phyloP scores from a whole-genome alignment of 768 basidiomycete species.

The Gymnopilus dilepis region DNA sequence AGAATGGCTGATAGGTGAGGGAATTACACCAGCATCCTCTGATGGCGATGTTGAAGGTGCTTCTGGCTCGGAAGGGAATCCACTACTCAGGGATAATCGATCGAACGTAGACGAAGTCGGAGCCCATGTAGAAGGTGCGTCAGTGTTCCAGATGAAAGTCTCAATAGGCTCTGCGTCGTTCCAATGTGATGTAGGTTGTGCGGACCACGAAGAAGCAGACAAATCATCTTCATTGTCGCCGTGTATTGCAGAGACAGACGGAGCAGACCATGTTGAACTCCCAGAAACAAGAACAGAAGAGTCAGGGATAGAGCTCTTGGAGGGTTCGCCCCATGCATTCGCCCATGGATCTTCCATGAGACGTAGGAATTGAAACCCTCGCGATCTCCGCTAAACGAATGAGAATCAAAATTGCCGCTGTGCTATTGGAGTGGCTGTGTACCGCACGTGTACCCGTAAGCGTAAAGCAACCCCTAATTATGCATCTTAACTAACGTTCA shows the following conservation, averaged over 20 bases:
- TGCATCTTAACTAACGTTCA: constrained; percentile 19
- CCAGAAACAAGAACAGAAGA: constrained; percentile 1
- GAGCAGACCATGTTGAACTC: constrained; percentile 27
- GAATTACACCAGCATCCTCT: background rate
- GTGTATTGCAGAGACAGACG: constrained; percentile 30
- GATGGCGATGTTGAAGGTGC: constrained; percentile 1
- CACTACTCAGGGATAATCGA: constrained; percentile 40
- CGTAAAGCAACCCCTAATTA: background rate
- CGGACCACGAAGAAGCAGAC: constrained; percentile 61
- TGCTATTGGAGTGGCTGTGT: constrained; percentile 9
- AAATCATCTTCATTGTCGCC: constrained; percentile 59
- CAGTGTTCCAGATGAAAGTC: constrained; percentile 48
- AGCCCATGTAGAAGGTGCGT: constrained; percentile 34
- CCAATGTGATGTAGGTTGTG: constrained; percentile 51
- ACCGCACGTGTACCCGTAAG: background rate
- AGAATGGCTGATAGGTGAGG: background rate
- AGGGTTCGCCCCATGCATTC: constrained; percentile 67
- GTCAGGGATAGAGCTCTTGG: constrained; percentile 30
- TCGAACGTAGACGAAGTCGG: constrained; percentile 47
- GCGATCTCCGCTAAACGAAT: background rate
- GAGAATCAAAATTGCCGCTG: constrained; percentile 12
- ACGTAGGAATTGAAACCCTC: constrained; percentile 1
- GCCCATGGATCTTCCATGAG: constrained; percentile 81
- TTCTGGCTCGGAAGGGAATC: constrained; percentile 18
- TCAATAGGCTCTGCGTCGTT: constrained; percentile 46